phyloP scores from a whole-genome alignment of 2,329 filamentous ascomycete species.

The Cercospora brassicicola region DNA sequence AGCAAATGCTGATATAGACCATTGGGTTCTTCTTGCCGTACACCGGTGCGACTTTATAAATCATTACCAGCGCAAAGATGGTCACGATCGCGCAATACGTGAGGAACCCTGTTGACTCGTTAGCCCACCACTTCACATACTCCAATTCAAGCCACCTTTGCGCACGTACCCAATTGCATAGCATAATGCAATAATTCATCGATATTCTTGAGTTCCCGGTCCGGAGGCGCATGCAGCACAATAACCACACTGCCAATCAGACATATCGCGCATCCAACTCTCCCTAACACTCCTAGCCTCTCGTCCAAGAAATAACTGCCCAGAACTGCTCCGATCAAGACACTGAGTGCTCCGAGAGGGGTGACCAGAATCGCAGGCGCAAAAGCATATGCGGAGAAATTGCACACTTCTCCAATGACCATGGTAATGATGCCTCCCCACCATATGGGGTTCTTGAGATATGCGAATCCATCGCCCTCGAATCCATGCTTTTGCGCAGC shows the following conservation, averaged over 20 bases:
- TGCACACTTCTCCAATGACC: constrained; percentile 89
- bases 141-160: background rate
- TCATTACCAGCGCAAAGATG: constrained; percentile 87
- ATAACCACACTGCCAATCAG: constrained; percentile 96
- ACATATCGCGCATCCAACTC: constrained; percentile 93
- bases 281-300: constrained; percentile 83
- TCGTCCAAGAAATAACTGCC: constrained; percentile 94
- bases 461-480: constrained; percentile 92
- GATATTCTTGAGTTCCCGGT: constrained; percentile 85
- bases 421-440: constrained; percentile 93
- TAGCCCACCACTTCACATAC: constrained; percentile 8
- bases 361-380: constrained; percentile 98
- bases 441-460: constrained; percentile 93
- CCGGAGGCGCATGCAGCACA: constrained; percentile 91
- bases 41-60: constrained; percentile 85
- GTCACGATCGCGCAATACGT: constrained; percentile 79
- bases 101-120: constrained; percentile 69
- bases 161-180: constrained; percentile 76
- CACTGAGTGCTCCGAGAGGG: constrained; percentile 86
- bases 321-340: constrained; percentile 88
- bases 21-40: constrained; percentile 95
- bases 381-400: constrained; percentile 97
- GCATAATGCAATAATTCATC: constrained; percentile 90
- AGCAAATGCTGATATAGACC: constrained; percentile 96
- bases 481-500: constrained; percentile 91